Evolutionary conservation across 169 alveolate species (phyloP).

Genomic region (Cyclospora cayetanensis): DNA sequence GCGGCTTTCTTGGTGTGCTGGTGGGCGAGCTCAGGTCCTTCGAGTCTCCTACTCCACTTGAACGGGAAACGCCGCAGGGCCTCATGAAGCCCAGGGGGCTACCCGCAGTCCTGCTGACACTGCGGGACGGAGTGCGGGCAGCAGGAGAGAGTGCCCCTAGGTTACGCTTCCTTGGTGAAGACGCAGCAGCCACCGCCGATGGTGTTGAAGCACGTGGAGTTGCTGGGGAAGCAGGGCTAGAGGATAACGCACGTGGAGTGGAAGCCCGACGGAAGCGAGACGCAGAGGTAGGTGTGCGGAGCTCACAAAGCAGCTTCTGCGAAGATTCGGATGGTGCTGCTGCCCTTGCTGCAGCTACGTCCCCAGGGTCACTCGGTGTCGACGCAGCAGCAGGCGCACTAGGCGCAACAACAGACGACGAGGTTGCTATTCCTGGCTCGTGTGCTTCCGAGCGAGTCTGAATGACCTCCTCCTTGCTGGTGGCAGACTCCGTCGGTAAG

Average conservation of each 20-base stretch:
- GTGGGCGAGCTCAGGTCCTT: not conserved
- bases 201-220: too few species aligned
- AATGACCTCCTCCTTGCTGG: not conserved
- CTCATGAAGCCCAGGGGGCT: not conserved
- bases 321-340: not conserved
- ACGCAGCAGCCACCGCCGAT: too few species aligned
- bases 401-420: not conserved
- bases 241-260: not conserved
- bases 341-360: not conserved
- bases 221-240: too few species aligned
- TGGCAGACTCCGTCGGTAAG: not conserved
- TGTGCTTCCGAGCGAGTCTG: not conserved
- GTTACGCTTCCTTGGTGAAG: not conserved
- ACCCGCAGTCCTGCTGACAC: too few species aligned
- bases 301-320: not conserved
- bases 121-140: not conserved
- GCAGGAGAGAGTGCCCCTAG: not conserved
- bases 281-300: not conserved
- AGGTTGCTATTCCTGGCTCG: not conserved
- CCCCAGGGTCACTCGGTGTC: not conserved
- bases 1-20: not conserved
- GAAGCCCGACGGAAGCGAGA: not conserved
- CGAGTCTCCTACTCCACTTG: not conserved
- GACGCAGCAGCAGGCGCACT: not conserved
- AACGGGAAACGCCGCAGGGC: not conserved